Evolutionary conservation across 108 stramenopile species (phyloP), one percentile per base, ranked within the genome.

Genomic region (Fragilaria radians): DNA sequence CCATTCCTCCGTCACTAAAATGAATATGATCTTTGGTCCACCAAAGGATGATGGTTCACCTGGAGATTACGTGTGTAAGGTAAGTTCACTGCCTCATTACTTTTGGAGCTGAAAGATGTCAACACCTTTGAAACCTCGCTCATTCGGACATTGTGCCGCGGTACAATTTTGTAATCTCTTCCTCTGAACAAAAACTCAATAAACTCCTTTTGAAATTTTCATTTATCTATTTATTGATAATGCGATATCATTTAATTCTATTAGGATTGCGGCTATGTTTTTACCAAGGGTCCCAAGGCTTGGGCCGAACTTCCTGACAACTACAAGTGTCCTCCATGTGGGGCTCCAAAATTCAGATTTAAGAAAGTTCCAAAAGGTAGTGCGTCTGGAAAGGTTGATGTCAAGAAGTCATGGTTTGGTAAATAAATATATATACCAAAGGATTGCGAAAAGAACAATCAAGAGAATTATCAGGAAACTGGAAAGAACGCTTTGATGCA

Each of bases 281-380:
- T 86, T 62, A 91, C 90, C n/a, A 88, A 91, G 57, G 90, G 90
- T 33, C 81, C 86, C 24, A 71, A 79, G 21, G 90, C 82, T 24
- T 91, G 90, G 90, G 84, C 80, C 1, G 76, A 76, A 21, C 61
- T 84, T 0, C 59, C 63, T 18, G 32, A 36, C 48, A 81, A 73
- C 28, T 83, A 69, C 26, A 61, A 45, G 19, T 91, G 90, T 59
- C 90, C 90, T 9, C 86, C 86, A 0, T 91, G 90, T 55, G 90
- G 90, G 21, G 78, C 86, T 14, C 71, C 71, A 4, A 91, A 91
- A 61, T 68, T 65, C 36, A 67, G 90, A 25, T 91, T 91, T 70
- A 91, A 91, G 62, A 91, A 88, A 56, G 79, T 91, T n/a, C 80
- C 90, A 0, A 91, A 91, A 61, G 89, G 89, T n/a, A n/a, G n/a